Evolutionary conservation across 441 rosid species (phyloP).

Genomic region (Populus tomentosa): DNA sequence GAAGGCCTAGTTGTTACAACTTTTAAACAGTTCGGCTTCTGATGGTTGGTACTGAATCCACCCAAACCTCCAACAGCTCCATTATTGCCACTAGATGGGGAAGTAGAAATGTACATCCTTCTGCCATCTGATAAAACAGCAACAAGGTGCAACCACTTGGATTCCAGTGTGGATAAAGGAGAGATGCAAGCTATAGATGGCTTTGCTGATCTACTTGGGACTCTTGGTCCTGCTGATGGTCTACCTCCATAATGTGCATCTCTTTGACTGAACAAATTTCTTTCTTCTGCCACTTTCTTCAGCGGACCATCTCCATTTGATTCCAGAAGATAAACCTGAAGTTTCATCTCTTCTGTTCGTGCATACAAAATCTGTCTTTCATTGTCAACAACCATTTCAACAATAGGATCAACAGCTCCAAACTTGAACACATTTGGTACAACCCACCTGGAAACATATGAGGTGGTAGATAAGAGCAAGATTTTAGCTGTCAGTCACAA

Average conservation of each 20-base stretch:
- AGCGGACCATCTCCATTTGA: conserved; percentile 75
- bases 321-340: conserved; percentile 79
- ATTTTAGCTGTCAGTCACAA: not conserved
- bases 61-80: conserved; percentile 55
- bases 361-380: conserved; percentile 90
- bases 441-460: conserved; percentile 72
- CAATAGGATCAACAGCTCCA: conserved; percentile 87
- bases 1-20: conserved; percentile 90
- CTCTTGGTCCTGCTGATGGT: conserved; percentile 56
- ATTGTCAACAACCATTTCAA: conserved; percentile 91
- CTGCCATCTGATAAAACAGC: conserved; percentile 94
- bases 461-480: not conserved
- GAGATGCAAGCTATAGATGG: conserved; percentile 83
- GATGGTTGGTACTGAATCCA: conserved; percentile 51
- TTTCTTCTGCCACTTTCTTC: conserved; percentile 94
- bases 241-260: conserved; percentile 71
- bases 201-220: conserved; percentile 53
- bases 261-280: conserved; percentile 74
- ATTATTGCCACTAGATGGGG: conserved; percentile 57
- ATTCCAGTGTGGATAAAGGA: conserved; percentile 79
- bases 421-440: conserved; percentile 90
- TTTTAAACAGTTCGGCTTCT: conserved; percentile 80
- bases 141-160: conserved; percentile 91
- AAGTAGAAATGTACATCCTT: conserved; percentile 92
- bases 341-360: conserved; percentile 90